Percentiles rank a stretch among this genome's conserved stretches.
These are phyloP conservation scores for Hygrocybe coccinea DNA, from an alignment of 768 basidiomycete species.

Conservation along the genomic window DNA sequence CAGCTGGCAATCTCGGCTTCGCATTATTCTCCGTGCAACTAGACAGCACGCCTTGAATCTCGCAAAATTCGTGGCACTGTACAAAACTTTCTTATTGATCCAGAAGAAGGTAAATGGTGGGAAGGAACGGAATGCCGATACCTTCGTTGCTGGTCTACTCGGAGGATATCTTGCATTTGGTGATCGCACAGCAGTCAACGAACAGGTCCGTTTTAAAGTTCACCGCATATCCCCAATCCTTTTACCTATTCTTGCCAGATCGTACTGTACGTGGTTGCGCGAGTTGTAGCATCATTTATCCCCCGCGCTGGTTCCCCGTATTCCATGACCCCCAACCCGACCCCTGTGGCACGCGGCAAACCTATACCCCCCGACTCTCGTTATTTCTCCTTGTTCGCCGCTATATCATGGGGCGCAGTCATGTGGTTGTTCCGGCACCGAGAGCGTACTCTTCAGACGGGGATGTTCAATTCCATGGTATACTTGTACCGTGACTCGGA, in stretches of 20 bases:
- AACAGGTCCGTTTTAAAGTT: slow-evolving; percentile 58
- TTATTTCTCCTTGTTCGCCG: slow-evolving; percentile 84
- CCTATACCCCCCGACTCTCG: slow-evolving; percentile 80
- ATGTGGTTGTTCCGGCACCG: slow-evolving; percentile 93
- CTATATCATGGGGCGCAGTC: slow-evolving; percentile 88
- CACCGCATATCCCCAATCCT: background rate
- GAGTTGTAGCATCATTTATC: slow-evolving; percentile 87
- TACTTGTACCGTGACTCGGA: slow-evolving; percentile 96
- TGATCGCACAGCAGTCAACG: slow-evolving; percentile 81
- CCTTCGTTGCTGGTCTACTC: slow-evolving; percentile 87
- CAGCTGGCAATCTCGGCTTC: slow-evolving; percentile 69
- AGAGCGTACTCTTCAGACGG: slow-evolving; percentile 89
- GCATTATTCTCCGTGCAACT: slow-evolving; percentile 75
- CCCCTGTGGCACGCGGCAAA: slow-evolving; percentile 35
- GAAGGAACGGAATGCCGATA: slow-evolving; percentile 75
- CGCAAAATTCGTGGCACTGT: slow-evolving; percentile 89
- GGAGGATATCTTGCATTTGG: slow-evolving; percentile 91
- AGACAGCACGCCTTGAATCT: slow-evolving; percentile 88
- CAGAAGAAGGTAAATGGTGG: slow-evolving; percentile 80
- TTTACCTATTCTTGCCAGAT: slow-evolving; percentile 49
- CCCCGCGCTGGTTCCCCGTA: slow-evolving; percentile 66
- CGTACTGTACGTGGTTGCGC: slow-evolving; percentile 91
- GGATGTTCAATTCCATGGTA: slow-evolving; percentile 94
- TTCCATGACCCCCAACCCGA: slow-evolving; percentile 29
- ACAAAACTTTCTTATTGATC: slow-evolving; percentile 80